These are phyloP conservation scores for Colletotrichum cordylinicola DNA, from an alignment of 2,329 filamentous ascomycete species.

Conservation along the genomic window DNA sequence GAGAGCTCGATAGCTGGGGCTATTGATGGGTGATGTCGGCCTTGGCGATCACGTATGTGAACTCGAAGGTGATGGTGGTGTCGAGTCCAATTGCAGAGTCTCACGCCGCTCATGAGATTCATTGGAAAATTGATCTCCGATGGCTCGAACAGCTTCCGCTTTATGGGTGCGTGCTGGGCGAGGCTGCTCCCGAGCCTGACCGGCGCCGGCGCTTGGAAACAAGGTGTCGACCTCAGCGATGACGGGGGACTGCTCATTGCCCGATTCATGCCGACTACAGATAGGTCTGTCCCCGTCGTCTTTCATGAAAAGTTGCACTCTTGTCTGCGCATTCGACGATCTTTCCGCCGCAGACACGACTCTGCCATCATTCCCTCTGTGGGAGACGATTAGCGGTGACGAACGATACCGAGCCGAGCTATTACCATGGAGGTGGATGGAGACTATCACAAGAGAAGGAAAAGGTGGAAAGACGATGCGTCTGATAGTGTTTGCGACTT, in stretches of 20 bases:
- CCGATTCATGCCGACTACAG: not conserved
- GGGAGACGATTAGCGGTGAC: not conserved
- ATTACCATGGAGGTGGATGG: not conserved
- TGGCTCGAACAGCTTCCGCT: not conserved
- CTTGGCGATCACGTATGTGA: not conserved
- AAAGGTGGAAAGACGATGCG: not conserved
- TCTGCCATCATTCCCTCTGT: not conserved
- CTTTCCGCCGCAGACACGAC: not conserved
- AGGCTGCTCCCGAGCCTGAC: not conserved
- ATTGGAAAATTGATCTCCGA: not conserved
- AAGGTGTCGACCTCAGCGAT: not conserved
- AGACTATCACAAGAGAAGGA: not conserved
- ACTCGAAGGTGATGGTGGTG: not conserved
- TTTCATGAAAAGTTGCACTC: not conserved
- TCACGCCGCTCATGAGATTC: not conserved
- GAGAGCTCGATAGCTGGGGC: not conserved
- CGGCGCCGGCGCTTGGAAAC: not conserved
- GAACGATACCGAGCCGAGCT: not conserved
- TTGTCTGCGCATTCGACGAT: not conserved
- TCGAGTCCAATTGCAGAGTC: not conserved
- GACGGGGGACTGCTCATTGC: not conserved
- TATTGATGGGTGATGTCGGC: not conserved
- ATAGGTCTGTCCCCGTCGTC: not conserved
- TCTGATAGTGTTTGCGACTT: not conserved
- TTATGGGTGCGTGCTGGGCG: not conserved